phyloP scores from a whole-genome alignment of 1,284 basidiomycete genomes.

The Ganoderma multipileum region DNA sequence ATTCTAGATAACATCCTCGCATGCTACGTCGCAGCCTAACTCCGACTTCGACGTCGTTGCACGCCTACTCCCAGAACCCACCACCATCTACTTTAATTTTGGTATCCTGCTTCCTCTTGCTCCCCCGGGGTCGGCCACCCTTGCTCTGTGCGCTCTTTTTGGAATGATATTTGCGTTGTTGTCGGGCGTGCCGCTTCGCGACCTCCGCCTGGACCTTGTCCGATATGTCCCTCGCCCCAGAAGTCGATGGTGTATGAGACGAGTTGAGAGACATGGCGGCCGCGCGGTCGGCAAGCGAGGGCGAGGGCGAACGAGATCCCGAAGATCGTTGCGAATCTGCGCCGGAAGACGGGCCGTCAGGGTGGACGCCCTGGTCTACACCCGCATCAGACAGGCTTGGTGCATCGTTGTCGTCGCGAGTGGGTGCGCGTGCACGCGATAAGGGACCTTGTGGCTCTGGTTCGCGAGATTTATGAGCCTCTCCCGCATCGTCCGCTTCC shows the following conservation, averaged over 20 bases:
- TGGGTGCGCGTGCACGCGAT: constrained; percentile 4
- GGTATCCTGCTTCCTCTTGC: constrained; percentile 84
- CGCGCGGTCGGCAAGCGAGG: constrained; percentile 32
- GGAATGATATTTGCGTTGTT: constrained; percentile 78
- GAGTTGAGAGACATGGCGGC: constrained; percentile 31
- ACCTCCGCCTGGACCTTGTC: constrained; percentile 72
- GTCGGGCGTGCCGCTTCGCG: constrained; percentile 63
- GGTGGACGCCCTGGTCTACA: constrained; percentile 12
- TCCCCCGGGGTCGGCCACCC: constrained; percentile 79
- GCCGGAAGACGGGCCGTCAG: constrained; percentile 27
- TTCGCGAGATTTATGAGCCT: constrained; percentile 32
- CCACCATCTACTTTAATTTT: constrained; percentile 68
- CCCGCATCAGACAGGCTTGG: constrained; percentile 12
- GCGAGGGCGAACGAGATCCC: constrained; percentile 32
- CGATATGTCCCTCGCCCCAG: constrained; percentile 45
- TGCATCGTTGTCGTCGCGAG: constrained; percentile 10
- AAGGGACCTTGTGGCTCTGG: constrained; percentile 16
- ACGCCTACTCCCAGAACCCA: constrained; percentile 61
- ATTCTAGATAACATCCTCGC: constrained; percentile 1
- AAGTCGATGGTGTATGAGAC: constrained; percentile 7
- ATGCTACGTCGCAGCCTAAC: neutral
- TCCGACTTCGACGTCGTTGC: neutral
- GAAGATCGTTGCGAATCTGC: constrained; percentile 30
- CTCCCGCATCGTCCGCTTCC: constrained; percentile 35
- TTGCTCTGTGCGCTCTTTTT: constrained; percentile 64